phyloP scores from a whole-genome alignment of 2,329 filamentous ascomycete genomes.

The Nigrospora oryzae region DNA sequence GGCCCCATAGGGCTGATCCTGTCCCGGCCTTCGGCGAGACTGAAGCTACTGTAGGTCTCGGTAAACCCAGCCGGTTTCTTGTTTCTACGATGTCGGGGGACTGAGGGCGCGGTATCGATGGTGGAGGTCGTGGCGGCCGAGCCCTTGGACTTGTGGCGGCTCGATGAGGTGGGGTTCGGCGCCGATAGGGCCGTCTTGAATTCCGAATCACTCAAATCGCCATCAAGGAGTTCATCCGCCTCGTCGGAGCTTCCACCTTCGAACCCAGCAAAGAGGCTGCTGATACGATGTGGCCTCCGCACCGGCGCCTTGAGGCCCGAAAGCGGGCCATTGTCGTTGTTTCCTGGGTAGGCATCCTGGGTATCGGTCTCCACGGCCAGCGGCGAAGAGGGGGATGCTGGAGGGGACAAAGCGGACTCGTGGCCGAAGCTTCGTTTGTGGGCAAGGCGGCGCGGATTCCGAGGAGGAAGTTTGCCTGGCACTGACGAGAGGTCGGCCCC shows the following conservation, averaged over 20 bases:
- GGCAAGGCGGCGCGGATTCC: conserved; percentile 50
- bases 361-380: conserved; percentile 26
- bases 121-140: conserved; percentile 28
- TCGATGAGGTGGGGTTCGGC: conserved; percentile 33
- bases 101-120: conserved; percentile 27
- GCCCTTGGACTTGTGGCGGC: conserved; percentile 31
- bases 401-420: conserved; percentile 43
- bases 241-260: conserved; percentile 64
- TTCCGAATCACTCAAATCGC: conserved; percentile 57
- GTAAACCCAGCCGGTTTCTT: conserved; percentile 22
- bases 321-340: conserved; percentile 72
- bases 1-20: conserved; percentile 19
- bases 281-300: conserved; percentile 65
- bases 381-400: conserved; percentile 14
- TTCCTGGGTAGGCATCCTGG: conserved; percentile 64
- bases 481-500: conserved; percentile 38
- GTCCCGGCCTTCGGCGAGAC: conserved; percentile 20
- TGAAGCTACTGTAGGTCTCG: conserved; percentile 38
- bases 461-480: conserved; percentile 45
- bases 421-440: conserved; percentile 31
- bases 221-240: conserved; percentile 51
- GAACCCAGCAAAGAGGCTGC: conserved; percentile 81
- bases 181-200: conserved; percentile 59
- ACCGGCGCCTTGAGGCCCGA: conserved; percentile 51
- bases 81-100: conserved; percentile 17